phyloP scores from a whole-genome alignment of 495 filamentous ascomycete species.

The Aspergillus olivimuriae region DNA sequence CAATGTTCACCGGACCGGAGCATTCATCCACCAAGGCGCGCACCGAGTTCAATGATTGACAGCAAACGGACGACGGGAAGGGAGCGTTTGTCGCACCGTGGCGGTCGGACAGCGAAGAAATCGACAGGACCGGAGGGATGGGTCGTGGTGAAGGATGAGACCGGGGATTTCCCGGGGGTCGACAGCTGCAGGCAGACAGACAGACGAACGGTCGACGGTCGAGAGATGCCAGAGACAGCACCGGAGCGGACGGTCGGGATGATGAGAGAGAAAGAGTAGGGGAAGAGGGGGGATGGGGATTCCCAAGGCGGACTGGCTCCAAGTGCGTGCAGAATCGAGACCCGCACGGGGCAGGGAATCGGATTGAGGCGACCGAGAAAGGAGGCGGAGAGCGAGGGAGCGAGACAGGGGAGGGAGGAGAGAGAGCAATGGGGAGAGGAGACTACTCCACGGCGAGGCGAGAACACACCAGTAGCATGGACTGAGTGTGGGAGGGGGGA shows the following conservation, averaged over 20 bases:
- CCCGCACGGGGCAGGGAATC: slow-evolving; percentile 14
- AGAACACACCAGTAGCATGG: too few species aligned
- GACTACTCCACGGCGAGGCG: too few species aligned
- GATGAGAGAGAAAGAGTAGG: slow-evolving; percentile 8
- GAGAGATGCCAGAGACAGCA: slow-evolving; percentile 1
- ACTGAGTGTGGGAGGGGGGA: slow-evolving; percentile 11
- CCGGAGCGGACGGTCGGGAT: slow-evolving; percentile 1
- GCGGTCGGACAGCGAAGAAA: slow-evolving; percentile 3
- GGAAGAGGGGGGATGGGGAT: slow-evolving; percentile 12
- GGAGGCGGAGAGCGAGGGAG: slow-evolving; percentile 15
- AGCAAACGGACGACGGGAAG: slow-evolving; percentile 1
- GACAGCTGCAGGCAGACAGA: not conserved
- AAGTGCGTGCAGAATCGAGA: slow-evolving; percentile 23
- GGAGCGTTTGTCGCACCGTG: slow-evolving; percentile 6
- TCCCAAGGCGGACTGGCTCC: slow-evolving; percentile 19
- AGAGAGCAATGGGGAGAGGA: too few species aligned
- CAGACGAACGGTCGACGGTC: not conserved
- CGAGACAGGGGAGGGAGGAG: slow-evolving; percentile 9
- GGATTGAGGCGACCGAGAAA: slow-evolving; percentile 7
- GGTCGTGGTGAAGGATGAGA: not conserved
- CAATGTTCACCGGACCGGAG: slow-evolving; percentile 12
- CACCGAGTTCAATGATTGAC: slow-evolving; percentile 1
- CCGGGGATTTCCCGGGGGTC: not conserved
- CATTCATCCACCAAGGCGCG: slow-evolving; percentile 9
- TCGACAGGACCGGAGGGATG: slow-evolving; percentile 1